Evolutionary conservation across 2,329 filamentous ascomycete species (phyloP).

Genomic region (Myriosclerotinia curreyana): DNA sequence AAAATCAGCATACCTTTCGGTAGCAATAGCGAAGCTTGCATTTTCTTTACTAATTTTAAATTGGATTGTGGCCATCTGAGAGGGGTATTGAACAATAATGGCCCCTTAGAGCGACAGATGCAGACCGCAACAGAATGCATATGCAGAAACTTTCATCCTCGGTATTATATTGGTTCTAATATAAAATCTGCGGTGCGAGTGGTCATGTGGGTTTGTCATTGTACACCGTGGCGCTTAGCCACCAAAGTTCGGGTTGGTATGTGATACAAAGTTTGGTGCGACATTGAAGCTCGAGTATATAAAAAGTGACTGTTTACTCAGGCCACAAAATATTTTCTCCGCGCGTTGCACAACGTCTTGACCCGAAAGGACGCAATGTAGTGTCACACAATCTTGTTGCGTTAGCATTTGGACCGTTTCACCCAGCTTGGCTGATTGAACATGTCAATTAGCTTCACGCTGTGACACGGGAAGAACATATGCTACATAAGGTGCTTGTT

Average conservation of each 20-base stretch:
- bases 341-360: not conserved
- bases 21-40: not conserved
- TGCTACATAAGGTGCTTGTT: not conserved
- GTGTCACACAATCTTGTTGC: not conserved
- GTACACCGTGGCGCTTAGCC: not conserved
- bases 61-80: not conserved
- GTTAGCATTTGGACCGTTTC: not conserved
- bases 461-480: not conserved
- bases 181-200: not conserved
- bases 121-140: not conserved
- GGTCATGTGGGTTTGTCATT: not conserved
- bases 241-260: not conserved
- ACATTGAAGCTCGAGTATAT: not conserved
- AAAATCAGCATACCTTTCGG: not conserved
- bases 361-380: not conserved
- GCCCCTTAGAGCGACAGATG: not conserved
- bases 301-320: constrained; percentile 1
- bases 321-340: not conserved
- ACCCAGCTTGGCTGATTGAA: not conserved
- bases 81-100: not conserved
- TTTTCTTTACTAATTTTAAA: not conserved
- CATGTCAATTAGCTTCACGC: not conserved
- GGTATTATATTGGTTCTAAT: constrained; percentile 11
- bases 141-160: not conserved
- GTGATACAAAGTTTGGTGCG: not conserved